Evolutionary conservation across 352 stramenopile genomes (phyloP).

Genomic region (Phytophthora cactorum): DNA sequence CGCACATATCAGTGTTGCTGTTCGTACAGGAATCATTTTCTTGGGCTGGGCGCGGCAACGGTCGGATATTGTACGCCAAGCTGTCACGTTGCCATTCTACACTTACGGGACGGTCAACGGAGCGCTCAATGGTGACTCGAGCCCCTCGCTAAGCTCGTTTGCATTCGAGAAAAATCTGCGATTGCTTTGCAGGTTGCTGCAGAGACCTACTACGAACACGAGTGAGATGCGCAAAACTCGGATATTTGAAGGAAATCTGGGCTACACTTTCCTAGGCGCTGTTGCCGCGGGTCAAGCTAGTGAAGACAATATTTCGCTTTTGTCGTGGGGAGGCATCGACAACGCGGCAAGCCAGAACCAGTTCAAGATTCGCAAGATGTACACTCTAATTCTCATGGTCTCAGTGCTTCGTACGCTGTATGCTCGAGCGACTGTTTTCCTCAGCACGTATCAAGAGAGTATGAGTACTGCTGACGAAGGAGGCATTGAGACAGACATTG

Average conservation of each 20-base stretch:
- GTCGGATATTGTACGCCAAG: constrained; percentile 66
- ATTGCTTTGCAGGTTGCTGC: constrained; percentile 59
- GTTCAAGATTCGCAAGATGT: constrained; percentile 82
- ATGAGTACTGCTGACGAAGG: constrained; percentile 26
- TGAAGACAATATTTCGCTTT: constrained; percentile 39
- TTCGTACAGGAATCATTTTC: constrained; percentile 78
- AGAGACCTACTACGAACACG: constrained; percentile 10
- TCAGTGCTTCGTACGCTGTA: constrained; percentile 80
- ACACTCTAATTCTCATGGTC: constrained; percentile 84
- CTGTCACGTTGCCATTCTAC: constrained; percentile 69
- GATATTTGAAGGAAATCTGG: constrained; percentile 56
- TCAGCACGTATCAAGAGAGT: constrained; percentile 45
- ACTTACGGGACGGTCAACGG: constrained; percentile 22
- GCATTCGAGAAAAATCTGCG: constrained; percentile 67
- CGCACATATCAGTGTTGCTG: constrained; percentile 65
- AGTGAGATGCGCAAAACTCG: constrained; percentile 26
- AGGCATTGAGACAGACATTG: constrained; percentile 58
- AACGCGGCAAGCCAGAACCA: constrained; percentile 39
- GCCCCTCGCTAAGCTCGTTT: constrained; percentile 57
- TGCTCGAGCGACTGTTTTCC: constrained; percentile 64
- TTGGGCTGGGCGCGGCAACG: constrained; percentile 75
- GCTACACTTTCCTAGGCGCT: constrained; percentile 70
- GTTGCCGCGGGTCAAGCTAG: constrained; percentile 35
- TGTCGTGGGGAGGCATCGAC: constrained; percentile 44
- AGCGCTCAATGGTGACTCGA: constrained; percentile 9